Evolutionary conservation across 768 basidiomycete species (phyloP).

Genomic region (Tubosaeta sp.): DNA sequence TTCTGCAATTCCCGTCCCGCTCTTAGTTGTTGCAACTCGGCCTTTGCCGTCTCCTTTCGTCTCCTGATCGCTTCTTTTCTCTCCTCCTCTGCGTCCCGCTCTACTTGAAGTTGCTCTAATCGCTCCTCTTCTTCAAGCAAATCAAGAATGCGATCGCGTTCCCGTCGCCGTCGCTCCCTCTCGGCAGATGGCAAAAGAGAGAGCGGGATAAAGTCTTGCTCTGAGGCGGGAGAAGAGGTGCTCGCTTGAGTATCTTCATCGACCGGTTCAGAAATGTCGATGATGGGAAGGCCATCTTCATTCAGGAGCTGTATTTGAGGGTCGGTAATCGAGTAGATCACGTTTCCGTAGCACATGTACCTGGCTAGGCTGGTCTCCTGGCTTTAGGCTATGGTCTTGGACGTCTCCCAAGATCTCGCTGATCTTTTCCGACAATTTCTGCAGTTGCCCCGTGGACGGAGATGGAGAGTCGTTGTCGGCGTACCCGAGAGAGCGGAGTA

Average conservation of each 20-base stretch:
- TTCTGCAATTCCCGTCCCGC: constrained; percentile 54
- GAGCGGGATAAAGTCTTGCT: constrained; percentile 45
- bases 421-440: constrained; percentile 56
- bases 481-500: constrained; percentile 36
- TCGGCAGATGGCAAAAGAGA: constrained; percentile 42
- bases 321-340: constrained; percentile 20
- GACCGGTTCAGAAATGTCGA: constrained; percentile 68
- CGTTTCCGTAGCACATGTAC: constrained; percentile 38
- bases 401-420: constrained; percentile 48
- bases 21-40: constrained; percentile 38
- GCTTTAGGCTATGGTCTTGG: constrained; percentile 33
- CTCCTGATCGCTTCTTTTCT: constrained; percentile 47
- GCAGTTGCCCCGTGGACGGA: constrained; percentile 43
- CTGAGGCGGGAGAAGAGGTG: constrained; percentile 26
- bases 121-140: constrained; percentile 68
- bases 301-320: constrained; percentile 50
- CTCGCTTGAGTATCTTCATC: constrained; percentile 19
- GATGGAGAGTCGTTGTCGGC: background rate
- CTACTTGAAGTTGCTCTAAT: constrained; percentile 38
- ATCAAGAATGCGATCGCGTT: constrained; percentile 64
- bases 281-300: constrained; percentile 75
- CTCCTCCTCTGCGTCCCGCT: constrained; percentile 37
- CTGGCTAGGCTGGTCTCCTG: constrained; percentile 57
- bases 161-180: constrained; percentile 47
- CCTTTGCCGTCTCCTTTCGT: constrained; percentile 44